Base-by-base conservation (phyloP, 495 filamentous ascomycete species). In the Glonium stellatum region DNA sequence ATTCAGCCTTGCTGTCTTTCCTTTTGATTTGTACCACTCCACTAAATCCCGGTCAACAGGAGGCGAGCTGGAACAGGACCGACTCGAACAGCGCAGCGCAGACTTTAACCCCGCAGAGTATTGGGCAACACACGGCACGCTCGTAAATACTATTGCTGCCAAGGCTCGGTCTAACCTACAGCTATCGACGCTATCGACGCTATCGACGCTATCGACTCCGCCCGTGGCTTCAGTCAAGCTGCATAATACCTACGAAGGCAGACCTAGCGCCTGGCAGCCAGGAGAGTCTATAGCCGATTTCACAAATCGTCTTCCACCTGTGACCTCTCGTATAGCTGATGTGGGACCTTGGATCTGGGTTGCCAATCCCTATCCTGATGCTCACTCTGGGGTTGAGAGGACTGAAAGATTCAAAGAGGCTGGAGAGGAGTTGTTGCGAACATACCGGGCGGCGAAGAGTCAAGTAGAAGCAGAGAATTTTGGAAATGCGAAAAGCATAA, bases 291-390 rank as follows among this genome's bases (percentile, higher is more conserved):
- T 87, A 39, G 63, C 74, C 10, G 71, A 78, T 0, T 95, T 95
- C 61, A 69, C 91, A 2, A 59, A 71, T 4, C 84, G 88, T 12
- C 74, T 90, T 0, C 83, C 85, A 5, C 88, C 87, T 0, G 80
- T 80, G 3, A 84, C 75, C 5, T 22, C 58, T 22, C 66, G 65
- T 1, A 12, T 56, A 6, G 57, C 12, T 36, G n/a, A 57, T 1
- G 59, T 60, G 3, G 76, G 79, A 1, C 79, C 78, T 1, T 93
- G 88, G 86, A 86, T 95, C 41, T 87, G 77, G 74, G 78, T 85
- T 57, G 73, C 70, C 15, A 85, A 87, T 66, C 85, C 85, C 0
- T 42, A 67, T 39, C 61, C 25, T 12, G 27, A 48, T 5, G 35
- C 54, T n/a, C 57, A 56, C 9, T 42, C 65, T 49, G 42, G 70